Conservation (phyloP, 2,329 filamentous ascomycete genomes). For the Passalora sequoiae region DNA sequence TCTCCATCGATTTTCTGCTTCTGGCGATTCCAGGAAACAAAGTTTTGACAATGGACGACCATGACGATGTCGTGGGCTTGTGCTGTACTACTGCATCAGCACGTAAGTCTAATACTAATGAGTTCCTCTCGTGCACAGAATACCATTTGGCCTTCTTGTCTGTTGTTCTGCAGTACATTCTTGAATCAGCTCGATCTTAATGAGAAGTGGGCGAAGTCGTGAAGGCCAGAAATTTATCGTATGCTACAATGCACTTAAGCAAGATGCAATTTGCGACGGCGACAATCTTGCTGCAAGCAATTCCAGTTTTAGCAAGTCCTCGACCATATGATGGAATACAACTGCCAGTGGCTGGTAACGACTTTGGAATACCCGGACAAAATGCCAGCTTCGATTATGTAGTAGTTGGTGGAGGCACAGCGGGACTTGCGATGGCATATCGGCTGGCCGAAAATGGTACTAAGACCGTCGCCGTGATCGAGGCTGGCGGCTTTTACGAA, state of each 20-base stretch:
- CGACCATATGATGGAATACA: background rate
- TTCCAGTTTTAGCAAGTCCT: background rate
- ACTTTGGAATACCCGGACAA: slow-evolving; percentile 12
- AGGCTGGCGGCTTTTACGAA: too few relatives aligned
- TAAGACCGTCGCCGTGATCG: too few relatives aligned
- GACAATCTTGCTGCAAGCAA: background rate
- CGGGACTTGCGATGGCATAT: slow-evolving; percentile 19
- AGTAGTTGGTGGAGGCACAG: slow-evolving; percentile 22
- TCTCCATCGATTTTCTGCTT: background rate
- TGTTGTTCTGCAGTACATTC: too few relatives aligned
- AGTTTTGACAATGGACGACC: background rate
- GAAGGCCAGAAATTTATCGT: background rate
- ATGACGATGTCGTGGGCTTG: too few relatives aligned
- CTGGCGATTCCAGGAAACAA: background rate
- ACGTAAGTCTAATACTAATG: too few relatives aligned
- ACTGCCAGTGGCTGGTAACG: slow-evolving; percentile 1
- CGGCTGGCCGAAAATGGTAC: slow-evolving; percentile 17
- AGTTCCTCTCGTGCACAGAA: too few relatives aligned
- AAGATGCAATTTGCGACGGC: background rate
- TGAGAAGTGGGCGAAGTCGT: too few relatives aligned
- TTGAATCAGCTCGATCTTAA: too few relatives aligned
- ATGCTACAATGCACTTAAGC: background rate
- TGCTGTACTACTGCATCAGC: too few relatives aligned
- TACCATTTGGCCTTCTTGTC: too few relatives aligned
- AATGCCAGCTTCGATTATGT: slow-evolving; percentile 17